These are phyloP conservation scores for Kwoniella botswanensis DNA, from an alignment of 768 basidiomycete species.

Conservation along the genomic window DNA sequence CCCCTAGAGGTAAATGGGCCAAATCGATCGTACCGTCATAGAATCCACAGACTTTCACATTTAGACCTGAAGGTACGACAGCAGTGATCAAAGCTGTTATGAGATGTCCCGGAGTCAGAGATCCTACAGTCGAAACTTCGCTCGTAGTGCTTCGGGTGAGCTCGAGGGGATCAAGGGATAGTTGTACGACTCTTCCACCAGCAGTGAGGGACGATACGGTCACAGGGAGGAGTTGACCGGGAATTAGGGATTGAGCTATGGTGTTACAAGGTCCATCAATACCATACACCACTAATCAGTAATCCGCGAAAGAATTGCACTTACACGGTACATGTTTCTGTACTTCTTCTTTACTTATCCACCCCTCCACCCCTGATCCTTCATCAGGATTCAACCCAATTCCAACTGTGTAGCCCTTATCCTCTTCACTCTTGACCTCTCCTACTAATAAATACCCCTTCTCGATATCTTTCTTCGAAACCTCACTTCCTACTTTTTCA, in stretches of 20 bases:
- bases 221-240: conserved; percentile 73
- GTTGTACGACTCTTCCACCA: conserved; percentile 79
- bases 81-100: conserved; percentile 83
- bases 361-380: conserved; percentile 67
- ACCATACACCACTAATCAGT: not conserved
- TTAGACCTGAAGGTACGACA: conserved; percentile 73
- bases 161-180: conserved; percentile 63
- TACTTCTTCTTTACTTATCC: conserved; percentile 78
- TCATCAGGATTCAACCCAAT: conserved; percentile 67
- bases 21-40: conserved; percentile 89
- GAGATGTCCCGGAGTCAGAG: conserved; percentile 82
- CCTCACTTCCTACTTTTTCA: conserved; percentile 78
- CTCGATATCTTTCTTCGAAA: conserved; percentile 77
- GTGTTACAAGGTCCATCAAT: conserved; percentile 14
- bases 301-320: conserved; percentile 1
- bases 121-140: conserved; percentile 77
- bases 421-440: conserved; percentile 82
- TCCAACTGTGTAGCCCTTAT: conserved; percentile 91
- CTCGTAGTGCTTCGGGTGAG: conserved; percentile 63
- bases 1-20: conserved; percentile 67
- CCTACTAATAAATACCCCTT: conserved; percentile 64
- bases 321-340: conserved; percentile 57
- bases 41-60: conserved; percentile 86
- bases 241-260: conserved; percentile 60
- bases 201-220: conserved; percentile 71